These are phyloP conservation scores for Cephaloascus fragrans DNA, from an alignment of 805 yeast genomes.

Conservation along the genomic window DNA sequence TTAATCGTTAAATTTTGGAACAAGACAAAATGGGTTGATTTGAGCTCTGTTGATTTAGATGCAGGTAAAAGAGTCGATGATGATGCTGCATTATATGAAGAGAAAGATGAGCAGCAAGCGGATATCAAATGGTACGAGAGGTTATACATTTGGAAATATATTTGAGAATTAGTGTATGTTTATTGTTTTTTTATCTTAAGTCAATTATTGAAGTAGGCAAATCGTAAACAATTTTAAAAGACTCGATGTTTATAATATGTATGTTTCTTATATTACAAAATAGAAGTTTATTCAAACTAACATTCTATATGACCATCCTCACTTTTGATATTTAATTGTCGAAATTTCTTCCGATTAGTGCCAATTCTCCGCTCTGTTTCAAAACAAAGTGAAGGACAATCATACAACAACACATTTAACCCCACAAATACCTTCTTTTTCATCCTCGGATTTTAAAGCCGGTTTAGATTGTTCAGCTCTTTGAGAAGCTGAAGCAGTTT, in stretches of 20 bases:
- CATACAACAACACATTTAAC: background rate
- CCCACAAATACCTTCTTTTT: slow-evolving; percentile 1
- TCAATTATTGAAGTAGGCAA: no score
- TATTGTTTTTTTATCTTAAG: no score
- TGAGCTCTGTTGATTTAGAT: slow-evolving; percentile 37
- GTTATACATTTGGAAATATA: background rate
- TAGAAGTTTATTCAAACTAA: no score
- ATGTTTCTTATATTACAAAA: no score
- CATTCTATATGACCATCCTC: no score
- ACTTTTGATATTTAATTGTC: no score
- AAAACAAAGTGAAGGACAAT: no score
- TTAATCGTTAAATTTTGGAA: slow-evolving; percentile 26
- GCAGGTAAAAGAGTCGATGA: slow-evolving; percentile 38
- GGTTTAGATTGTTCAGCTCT: slow-evolving; percentile 8
- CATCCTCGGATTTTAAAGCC: slow-evolving; percentile 10
- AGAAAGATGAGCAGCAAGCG: background rate
- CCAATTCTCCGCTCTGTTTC: no score
- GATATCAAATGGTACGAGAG: background rate
- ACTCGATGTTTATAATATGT: no score
- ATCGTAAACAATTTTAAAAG: no score
- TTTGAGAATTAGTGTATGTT: background rate
- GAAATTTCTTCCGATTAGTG: no score
- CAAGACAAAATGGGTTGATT: slow-evolving; percentile 29
- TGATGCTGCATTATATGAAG: slow-evolving; percentile 1
- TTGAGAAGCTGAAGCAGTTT: slow-evolving; percentile 6